These are phyloP conservation scores for Cercospora canescens DNA, from an alignment of 2,329 filamentous ascomycete genomes.

Conservation along the genomic window DNA sequence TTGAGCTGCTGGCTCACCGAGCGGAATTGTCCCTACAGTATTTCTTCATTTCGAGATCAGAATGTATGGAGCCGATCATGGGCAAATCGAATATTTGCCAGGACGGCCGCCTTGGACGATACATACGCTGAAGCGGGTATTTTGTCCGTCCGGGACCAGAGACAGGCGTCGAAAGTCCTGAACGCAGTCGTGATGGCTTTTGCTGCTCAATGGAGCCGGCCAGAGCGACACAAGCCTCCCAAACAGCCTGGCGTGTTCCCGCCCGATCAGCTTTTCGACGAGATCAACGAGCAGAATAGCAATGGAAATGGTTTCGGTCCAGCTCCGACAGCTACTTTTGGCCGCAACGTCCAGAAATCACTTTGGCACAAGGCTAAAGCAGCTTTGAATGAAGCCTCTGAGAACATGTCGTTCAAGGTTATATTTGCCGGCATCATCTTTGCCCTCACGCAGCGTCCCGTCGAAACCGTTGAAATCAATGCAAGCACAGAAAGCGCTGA, in stretches of 20 bases:
- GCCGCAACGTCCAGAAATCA: slow-evolving; percentile 18
- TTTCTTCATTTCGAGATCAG: slow-evolving; percentile 15
- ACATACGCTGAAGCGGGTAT: slow-evolving; percentile 17
- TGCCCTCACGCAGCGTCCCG: slow-evolving; percentile 20
- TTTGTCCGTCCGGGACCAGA: slow-evolving; percentile 16
- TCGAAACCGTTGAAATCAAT: not conserved
- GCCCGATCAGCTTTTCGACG: slow-evolving; percentile 1
- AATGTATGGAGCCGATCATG: slow-evolving; percentile 22
- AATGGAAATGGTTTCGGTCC: not conserved
- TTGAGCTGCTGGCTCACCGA: slow-evolving; percentile 24
- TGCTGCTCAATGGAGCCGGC: slow-evolving; percentile 22
- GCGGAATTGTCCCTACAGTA: slow-evolving; percentile 22
- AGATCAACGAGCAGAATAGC: not conserved
- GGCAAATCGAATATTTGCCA: slow-evolving; percentile 20
- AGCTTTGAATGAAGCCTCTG: slow-evolving; percentile 16
- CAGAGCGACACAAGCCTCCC: not conserved
- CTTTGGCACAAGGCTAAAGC: slow-evolving; percentile 23
- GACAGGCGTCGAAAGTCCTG: slow-evolving; percentile 19
- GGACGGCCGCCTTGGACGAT: slow-evolving; percentile 21
- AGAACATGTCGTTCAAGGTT: slow-evolving; percentile 21
- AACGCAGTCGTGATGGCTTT: slow-evolving; percentile 22
- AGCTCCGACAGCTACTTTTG: slow-evolving; percentile 12
- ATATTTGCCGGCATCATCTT: slow-evolving; percentile 24
- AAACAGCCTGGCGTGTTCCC: not conserved
- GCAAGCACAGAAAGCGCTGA: slow-evolving; percentile 8